Base-by-base conservation (phyloP, 108 stramenopile genomes). In the Fistulifera solaris region DNA sequence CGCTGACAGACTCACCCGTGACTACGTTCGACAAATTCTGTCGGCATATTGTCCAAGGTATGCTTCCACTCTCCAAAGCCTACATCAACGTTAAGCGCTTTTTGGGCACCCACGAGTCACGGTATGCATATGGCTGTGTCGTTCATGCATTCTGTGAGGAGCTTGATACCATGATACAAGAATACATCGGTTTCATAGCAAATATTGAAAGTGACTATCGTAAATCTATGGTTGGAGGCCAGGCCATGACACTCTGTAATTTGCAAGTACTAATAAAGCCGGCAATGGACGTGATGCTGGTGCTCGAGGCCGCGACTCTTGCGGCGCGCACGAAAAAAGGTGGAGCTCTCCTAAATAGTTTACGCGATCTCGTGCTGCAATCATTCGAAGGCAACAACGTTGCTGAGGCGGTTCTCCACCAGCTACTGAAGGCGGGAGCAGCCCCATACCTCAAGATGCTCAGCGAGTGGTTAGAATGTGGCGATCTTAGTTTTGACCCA, bases 361-460 rank as follows among this genome's bases (percentile, higher is more conserved):
- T 93, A 47, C 72, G 66, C 15, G 56, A 60, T 26, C 35, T 82
- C 39, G 56, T 68, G 47, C 50, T 57, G 38, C 43, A 56, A 21
- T 52, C 59, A 2, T 81, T 71, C 46, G 54, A 69, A 12, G 93
- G 93, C 10, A 84, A 91, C 58, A 65, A 48, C 16, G 66, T 77
- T 27, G 81, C 80, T 42, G 71, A 73, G 46, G 61, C 70, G 45
- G 48, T 89, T 19, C 26, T 89, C 19, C 58, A 40, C 7, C 71
- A 62, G 38, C 67, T 96, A 13, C 49, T 94, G 46, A 66, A 75
- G 11, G 67, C 67, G 46, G 71, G 82, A 10, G 77, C 89, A 12
- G 74, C 66, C 6, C 96, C 94, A 0, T 97, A 92, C 62, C 67
- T 90, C 59, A 71, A 66, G 21, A 95, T 93, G 91, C 57, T 97